Evolutionary conservation across 2,329 filamentous ascomycete genomes (phyloP).

Genomic region (Basipetospora sp.): DNA sequence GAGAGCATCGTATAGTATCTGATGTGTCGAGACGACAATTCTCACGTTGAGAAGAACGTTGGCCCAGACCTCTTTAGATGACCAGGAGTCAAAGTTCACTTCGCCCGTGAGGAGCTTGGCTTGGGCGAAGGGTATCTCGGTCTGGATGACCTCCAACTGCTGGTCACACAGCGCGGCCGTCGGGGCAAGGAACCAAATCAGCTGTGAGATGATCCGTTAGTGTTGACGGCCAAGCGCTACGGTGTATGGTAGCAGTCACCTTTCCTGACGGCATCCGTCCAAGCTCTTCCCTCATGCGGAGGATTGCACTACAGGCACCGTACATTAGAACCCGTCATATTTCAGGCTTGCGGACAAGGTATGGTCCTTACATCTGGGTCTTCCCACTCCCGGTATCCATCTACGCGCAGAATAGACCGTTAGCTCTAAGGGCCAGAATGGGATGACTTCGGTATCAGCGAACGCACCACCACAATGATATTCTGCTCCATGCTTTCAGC

Average conservation of each 20-base stretch:
- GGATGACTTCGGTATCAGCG: slow-evolving; percentile 14
- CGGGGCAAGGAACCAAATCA: slow-evolving; percentile 60
- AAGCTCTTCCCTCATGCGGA: slow-evolving; percentile 52
- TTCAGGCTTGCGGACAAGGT: too few species aligned
- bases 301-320: slow-evolving; percentile 45
- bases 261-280: slow-evolving; percentile 37
- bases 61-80: slow-evolving; percentile 51
- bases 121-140: slow-evolving; percentile 44
- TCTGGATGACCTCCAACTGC: slow-evolving; percentile 44
- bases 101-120: slow-evolving; percentile 51
- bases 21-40: slow-evolving; percentile 65
- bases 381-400: slow-evolving; percentile 75
- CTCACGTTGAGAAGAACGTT: slow-evolving; percentile 46
- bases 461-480: slow-evolving; percentile 50
- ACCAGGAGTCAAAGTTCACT: slow-evolving; percentile 62
- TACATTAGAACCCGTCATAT: too few species aligned
- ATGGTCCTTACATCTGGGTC: slow-evolving; percentile 57
- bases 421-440: neutral
- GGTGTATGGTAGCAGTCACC: slow-evolving; percentile 24
- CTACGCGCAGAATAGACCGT: slow-evolving; percentile 29
- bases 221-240: too few species aligned
- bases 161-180: slow-evolving; percentile 54
- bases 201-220: neutral
- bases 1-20: slow-evolving; percentile 60
- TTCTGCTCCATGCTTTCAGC: slow-evolving; percentile 53